Percentiles rank a stretch among this genome's conserved stretches.
phyloP scores from a whole-genome alignment of 139 green algal species.

The Chlorella sorokiniana region DNA sequence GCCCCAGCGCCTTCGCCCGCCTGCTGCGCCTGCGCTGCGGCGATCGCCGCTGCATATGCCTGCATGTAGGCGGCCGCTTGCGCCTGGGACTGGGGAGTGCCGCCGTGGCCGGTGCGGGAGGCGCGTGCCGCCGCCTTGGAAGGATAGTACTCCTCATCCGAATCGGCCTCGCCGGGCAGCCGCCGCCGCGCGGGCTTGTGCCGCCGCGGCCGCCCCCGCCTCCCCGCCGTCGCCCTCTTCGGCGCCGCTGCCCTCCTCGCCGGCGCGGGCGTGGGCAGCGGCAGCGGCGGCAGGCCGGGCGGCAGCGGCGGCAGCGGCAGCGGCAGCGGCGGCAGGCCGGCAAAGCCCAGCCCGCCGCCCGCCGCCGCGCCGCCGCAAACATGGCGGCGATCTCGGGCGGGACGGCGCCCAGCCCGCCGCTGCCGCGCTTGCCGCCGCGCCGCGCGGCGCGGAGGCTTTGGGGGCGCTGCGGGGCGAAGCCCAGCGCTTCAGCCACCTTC shows the following conservation, averaged over 20 bases:
- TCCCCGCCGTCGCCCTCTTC: background rate
- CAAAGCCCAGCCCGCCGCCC: background rate
- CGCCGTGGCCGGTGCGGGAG: background rate
- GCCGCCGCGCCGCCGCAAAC: slow-evolving; percentile 13
- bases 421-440: background rate
- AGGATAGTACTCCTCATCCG: slow-evolving; percentile 3
- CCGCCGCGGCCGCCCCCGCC: slow-evolving; percentile 1
- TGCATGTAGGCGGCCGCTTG: background rate
- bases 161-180: background rate
- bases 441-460: slow-evolving; percentile 1
- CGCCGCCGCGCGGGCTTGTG: slow-evolving; percentile 1
- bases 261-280: slow-evolving; percentile 1
- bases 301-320: slow-evolving; percentile 8
- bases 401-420: background rate
- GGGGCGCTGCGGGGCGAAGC: background rate
- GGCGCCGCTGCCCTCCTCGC: background rate
- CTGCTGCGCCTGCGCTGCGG: background rate
- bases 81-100: background rate
- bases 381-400: slow-evolving; percentile 1
- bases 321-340: background rate
- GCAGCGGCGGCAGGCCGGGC: background rate
- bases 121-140: slow-evolving; percentile 1
- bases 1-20: background rate
- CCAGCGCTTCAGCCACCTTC: slow-evolving; percentile 33
- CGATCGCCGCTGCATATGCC: background rate